These are phyloP conservation scores for Diaporthe sp. DNA, from an alignment of 2,329 filamentous ascomycete species.

Conservation along the genomic window DNA sequence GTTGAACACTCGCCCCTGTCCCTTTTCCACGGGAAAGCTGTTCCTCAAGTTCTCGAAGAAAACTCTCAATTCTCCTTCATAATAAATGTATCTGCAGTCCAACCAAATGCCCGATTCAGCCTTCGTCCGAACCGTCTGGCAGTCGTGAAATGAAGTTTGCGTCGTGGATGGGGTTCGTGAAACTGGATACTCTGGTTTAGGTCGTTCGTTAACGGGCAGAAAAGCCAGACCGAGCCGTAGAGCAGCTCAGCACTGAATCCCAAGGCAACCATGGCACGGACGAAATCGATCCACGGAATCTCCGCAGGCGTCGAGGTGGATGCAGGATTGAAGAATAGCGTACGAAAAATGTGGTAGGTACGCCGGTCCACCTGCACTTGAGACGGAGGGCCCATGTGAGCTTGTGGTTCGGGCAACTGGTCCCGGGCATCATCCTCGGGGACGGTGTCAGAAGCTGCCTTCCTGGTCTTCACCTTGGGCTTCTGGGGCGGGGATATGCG, in stretches of 20 bases:
- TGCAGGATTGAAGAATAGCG: neutral
- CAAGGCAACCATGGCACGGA: neutral
- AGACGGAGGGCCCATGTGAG: neutral
- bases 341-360: neutral
- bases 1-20: too few species aligned
- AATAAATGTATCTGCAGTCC: neutral
- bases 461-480: neutral
- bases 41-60: too few species aligned
- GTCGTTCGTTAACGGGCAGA: neutral
- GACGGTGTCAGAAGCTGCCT: neutral
- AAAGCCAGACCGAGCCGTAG: neutral
- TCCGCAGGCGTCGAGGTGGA: neutral
- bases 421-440: neutral
- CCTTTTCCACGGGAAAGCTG: too few species aligned
- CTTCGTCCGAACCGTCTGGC: constrained; percentile 8
- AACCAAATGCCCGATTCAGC: constrained; percentile 12
- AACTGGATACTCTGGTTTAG: constrained; percentile 5
- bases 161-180: constrained; percentile 16
- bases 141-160: neutral
- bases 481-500: neutral
- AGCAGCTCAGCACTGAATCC: constrained; percentile 11
- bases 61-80: too few species aligned
- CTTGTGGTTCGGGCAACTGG: too few species aligned
- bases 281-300: neutral
- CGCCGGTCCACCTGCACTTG: neutral